These are phyloP conservation scores for Pontederia paniculata DNA, from an alignment of 176 grass and related monocot species.

Conservation along the genomic window DNA sequence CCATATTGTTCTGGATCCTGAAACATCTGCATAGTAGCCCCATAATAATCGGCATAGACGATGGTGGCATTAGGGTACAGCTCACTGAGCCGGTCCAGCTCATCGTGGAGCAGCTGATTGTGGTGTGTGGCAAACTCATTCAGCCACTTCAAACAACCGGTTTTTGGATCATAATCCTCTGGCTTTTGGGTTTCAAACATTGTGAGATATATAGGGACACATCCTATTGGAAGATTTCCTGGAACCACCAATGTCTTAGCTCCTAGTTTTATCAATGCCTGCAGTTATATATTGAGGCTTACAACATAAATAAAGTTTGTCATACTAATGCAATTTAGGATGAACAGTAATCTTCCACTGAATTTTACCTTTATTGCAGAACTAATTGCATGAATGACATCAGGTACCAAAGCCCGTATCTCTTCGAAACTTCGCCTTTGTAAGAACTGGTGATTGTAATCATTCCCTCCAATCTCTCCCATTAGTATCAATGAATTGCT, in stretches of 20 bases:
- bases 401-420: neutral
- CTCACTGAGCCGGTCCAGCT: neutral
- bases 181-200: neutral
- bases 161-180: neutral
- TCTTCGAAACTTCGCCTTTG: too few relatives aligned
- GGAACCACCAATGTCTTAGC: constrained; percentile 2
- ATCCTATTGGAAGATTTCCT: neutral
- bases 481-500: neutral
- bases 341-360: neutral
- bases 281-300: neutral
- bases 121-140: neutral
- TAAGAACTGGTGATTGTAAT: neutral
- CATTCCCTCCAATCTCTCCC: constrained; percentile 11
- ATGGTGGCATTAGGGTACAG: neutral
- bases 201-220: neutral
- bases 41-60: neutral
- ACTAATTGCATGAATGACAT: neutral
- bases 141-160: neutral
- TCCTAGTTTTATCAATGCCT: constrained; percentile 14
- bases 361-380: neutral
- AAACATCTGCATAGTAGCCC: neutral
- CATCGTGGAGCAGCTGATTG: neutral
- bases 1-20: neutral
- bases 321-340: neutral
- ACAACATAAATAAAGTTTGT: neutral